Conservation (phyloP, 495 filamentous ascomycete species). For the Hypomontagnella monticulosa region DNA sequence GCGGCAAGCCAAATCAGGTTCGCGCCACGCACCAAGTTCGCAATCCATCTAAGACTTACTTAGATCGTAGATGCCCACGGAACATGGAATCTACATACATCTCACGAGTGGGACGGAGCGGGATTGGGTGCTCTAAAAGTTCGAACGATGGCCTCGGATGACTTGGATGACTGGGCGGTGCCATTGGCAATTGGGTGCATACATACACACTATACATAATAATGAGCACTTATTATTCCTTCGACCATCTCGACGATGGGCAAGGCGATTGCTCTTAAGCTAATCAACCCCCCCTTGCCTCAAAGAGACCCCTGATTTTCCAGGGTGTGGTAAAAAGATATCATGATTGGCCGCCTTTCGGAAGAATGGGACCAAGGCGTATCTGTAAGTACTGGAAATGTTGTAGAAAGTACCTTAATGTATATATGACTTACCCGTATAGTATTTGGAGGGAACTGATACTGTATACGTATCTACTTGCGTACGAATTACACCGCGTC, state of each 20-base stretch:
- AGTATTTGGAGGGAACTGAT: constrained; percentile 5
- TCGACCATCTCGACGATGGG: constrained; percentile 20
- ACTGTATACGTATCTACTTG: constrained; percentile 25
- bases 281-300: constrained; percentile 36
- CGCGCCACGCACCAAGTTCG: constrained; percentile 21
- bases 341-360: constrained; percentile 41
- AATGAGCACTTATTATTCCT: constrained; percentile 1
- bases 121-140: constrained; percentile 8
- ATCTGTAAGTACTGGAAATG: constrained; percentile 39
- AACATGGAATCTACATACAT: not conserved
- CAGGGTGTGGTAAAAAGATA: constrained; percentile 21
- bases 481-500: constrained; percentile 21
- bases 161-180: not conserved
- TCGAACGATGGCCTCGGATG: no score
- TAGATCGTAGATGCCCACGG: not conserved
- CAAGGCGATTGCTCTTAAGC: constrained; percentile 23
- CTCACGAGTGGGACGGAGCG: not conserved
- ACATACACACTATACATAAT: constrained; percentile 8
- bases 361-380: constrained; percentile 27
- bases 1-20: constrained; percentile 28
- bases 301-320: constrained; percentile 38
- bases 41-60: constrained; percentile 1
- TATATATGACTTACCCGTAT: constrained; percentile 12
- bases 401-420: constrained; percentile 19
- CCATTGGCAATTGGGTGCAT: constrained; percentile 2